Percentiles rank a stretch among this genome's conserved stretches.
Evolutionary conservation across 2,329 filamentous ascomycete species (phyloP).

Genomic region (Sordariomycetes sp.): DNA sequence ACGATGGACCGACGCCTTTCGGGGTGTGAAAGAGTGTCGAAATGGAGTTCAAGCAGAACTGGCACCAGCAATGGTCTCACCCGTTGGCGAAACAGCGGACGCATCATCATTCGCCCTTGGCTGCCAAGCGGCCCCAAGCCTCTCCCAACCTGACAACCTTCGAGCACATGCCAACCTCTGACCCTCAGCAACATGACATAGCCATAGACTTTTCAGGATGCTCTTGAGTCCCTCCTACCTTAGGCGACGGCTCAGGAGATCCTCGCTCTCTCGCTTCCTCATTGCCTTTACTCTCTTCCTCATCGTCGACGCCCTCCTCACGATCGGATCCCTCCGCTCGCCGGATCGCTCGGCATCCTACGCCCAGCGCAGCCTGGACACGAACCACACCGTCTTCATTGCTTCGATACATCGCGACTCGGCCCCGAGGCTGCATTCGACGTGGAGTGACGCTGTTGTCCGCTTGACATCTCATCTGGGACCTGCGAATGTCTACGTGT

Average conservation of each 20-base stretch:
- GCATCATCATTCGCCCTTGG: no score
- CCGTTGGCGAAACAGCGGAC: no score
- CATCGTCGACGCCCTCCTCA: constrained; percentile 3
- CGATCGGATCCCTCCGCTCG: not conserved
- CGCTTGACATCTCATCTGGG: constrained; percentile 48
- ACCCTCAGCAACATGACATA: no score
- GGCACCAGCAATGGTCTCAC: no score
- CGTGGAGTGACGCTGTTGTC: constrained; percentile 55
- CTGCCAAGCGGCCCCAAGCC: no score
- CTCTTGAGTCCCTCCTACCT: not conserved
- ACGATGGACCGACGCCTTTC: no score
- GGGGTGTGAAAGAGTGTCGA: no score
- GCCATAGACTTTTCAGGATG: no score
- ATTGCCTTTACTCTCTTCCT: constrained; percentile 3
- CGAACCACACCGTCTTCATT: constrained; percentile 45
- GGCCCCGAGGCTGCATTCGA: constrained; percentile 49
- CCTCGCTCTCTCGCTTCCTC: constrained; percentile 2
- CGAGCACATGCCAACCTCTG: no score
- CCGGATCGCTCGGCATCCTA: not conserved
- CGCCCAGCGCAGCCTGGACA: not conserved
- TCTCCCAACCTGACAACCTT: no score
- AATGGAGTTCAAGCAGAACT: no score
- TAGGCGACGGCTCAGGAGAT: constrained; percentile 2
- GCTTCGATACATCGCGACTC: constrained; percentile 60
- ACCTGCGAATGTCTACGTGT: constrained; percentile 56